Base-by-base conservation (phyloP, 257 asterid genomes). In the Solanum tacnaense region DNA sequence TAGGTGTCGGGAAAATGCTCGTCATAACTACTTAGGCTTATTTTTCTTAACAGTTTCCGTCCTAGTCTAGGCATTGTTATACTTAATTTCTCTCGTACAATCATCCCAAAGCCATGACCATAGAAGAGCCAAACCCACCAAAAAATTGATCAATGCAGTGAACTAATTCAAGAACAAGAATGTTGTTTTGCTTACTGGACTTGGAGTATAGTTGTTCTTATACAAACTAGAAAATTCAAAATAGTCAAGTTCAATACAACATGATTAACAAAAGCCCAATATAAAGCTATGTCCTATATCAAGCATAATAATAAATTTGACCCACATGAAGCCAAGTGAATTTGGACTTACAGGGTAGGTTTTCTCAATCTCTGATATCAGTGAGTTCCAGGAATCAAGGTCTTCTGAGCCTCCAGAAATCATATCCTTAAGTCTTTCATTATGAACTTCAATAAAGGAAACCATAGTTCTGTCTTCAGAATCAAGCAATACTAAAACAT, bases 301-400 rank as follows among this genome's bases (percentile, higher is more conserved):
- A 82, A 49, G 39, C 85, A 46, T 82, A 11, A 82, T 82, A 29
- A 16, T 18, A 49, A 82, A 82, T 49, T 82, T 82, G 85, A 49
- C 27, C 70, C 20, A 46, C 32, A 49, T 49, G 85, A 29, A 82
- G 85, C 85, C 85, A 82, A 10, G 70, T 31, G 29, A 82, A 62
- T 76, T 52, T 58, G 76, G 34, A 88, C 96, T 86, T 93, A 96
- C 99, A 49, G 90, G 91, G 87, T 86, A 89, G 56, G 89, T 87
- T 87, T 89, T 89, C 87, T 95, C 98, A 85, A 94, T 89, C 92
- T 93, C 98, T 79, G 87, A 90, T 89, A 96, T 91, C 89, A 96
- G 87, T 25, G 90, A 86, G 79, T 87, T 92, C 98, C 98, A 95
- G 20, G 94, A 90, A 90, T 88, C 90, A 91, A 93, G 94, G 91